Evolutionary conservation across 2,329 filamentous ascomycete genomes (phyloP), one percentile per base, ranked within the genome.

Genomic region (Daldinia sp.): DNA sequence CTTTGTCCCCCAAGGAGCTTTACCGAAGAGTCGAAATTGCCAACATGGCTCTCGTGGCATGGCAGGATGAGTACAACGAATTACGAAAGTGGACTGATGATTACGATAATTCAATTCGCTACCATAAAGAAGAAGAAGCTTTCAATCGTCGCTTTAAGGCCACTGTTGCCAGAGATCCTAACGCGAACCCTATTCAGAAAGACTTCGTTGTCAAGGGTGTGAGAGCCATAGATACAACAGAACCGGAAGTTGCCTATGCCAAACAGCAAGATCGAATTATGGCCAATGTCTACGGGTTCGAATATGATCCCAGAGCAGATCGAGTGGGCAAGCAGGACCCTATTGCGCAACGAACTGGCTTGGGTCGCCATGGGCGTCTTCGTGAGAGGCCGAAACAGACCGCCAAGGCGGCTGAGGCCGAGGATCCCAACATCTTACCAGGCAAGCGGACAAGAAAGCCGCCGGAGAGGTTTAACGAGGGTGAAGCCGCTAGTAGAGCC

Each of bases 291-390:
- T 90, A 90, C 73, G 85, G 86, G 15, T 89, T 90, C 72, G 86
- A 89, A 67, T 88, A 89, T 71, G 88, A 90, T 71, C 82, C 85
- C 9, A 85, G 88, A 58, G 83, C 85, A 2, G 84, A 83, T 67
- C 87, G 87, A 77, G 82, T 89, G 65, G 87, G 88, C 20, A 81
- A 82, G 39, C 89, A 91, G 74, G 87, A 90, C 66, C 87, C 87
- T 0, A 79, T 86, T 39, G 83, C 82, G 9, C 87, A 90, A 71
- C 80, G 82, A 41, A 79, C 92, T 46, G 87, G 87, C 28, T 80
- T 84, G 65, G 83, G 84, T 70, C 65, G 66, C 15, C 87, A 87
- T 54, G 83, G 84, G 4, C 82, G 87, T 33, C 80, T 89, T 39
- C 85, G 87, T 58, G 87, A 87, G 73, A 84, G 88, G 65, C 86